Conservation (phyloP, 768 basidiomycete genomes). For the Rhodocollybia butyracea region DNA sequence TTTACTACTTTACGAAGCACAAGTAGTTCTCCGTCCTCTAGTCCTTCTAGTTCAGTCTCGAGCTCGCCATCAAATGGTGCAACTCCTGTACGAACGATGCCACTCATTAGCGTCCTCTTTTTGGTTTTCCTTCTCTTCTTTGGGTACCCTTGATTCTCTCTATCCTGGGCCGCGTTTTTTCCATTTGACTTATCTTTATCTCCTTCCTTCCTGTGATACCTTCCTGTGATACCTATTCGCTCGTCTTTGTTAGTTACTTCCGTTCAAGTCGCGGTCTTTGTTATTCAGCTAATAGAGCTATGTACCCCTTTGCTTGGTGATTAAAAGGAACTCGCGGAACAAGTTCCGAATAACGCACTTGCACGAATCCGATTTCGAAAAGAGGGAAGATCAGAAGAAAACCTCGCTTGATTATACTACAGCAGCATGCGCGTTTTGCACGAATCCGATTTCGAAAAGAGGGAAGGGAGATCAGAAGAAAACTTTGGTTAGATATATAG, state of each 20-base stretch:
- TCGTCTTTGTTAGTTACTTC: background rate
- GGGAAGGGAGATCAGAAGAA: no score
- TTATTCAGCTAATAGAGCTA: no score
- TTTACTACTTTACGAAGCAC: conserved; percentile 90
- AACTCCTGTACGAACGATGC: background rate
- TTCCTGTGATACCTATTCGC: background rate
- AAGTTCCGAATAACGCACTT: no score
- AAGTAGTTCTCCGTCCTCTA: background rate
- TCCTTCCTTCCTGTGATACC: background rate
- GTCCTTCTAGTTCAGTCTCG: background rate
- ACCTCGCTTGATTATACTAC: no score
- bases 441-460: no score
- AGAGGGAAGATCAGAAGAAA: no score
- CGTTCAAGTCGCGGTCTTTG: no score
- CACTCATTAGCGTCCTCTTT: background rate
- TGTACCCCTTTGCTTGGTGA: no score
- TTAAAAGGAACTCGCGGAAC: no score
- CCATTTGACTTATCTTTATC: conserved; percentile 3
- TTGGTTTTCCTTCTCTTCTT: background rate
- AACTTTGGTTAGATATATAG: no score
- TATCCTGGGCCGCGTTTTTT: background rate
- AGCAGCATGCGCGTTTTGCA: no score
- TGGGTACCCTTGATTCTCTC: background rate
- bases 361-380: no score
- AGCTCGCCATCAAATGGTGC: background rate